Percentiles rank a stretch among this genome's conserved stretches.
Conservation (phyloP, 345 rosid species). For the Hypericum androsaemum region DNA sequence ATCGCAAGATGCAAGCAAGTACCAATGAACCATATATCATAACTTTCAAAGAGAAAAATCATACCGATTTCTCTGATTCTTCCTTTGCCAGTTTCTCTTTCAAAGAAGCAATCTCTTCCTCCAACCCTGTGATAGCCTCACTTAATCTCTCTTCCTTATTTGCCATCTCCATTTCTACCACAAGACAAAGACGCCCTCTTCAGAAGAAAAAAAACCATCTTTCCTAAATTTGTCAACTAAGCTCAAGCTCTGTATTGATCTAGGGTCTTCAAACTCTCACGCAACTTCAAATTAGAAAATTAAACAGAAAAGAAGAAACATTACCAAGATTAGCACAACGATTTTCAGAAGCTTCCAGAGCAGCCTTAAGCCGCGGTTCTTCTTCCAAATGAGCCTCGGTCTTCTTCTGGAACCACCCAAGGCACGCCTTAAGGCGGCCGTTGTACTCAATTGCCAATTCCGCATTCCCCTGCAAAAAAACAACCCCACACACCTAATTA, state of each 20-base stretch:
- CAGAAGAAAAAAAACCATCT: too few relatives aligned
- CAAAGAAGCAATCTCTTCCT: constrained; percentile 36
- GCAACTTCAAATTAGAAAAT: not conserved
- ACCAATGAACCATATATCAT: too few relatives aligned
- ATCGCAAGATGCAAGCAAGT: too few relatives aligned
- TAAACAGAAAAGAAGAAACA: not conserved
- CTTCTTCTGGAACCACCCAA: constrained; percentile 61
- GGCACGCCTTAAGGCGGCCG: constrained; percentile 59
- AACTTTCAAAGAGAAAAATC: too few relatives aligned
- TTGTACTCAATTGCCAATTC: constrained; percentile 46
- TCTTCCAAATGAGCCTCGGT: constrained; percentile 50
- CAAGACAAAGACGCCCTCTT: constrained; percentile 6
- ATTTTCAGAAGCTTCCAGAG: constrained; percentile 48
- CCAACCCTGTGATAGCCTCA: constrained; percentile 34
- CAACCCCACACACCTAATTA: not conserved
- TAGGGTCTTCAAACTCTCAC: too few relatives aligned
- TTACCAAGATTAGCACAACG: constrained; percentile 48
- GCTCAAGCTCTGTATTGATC: too few relatives aligned
- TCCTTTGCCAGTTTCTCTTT: constrained; percentile 49
- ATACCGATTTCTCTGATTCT: constrained; percentile 60
- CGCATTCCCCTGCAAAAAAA: constrained; percentile 44
- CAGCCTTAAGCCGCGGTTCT: constrained; percentile 43
- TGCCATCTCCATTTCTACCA: constrained; percentile 49
- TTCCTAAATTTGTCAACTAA: not conserved
- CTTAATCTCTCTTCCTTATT: constrained; percentile 38